These are phyloP conservation scores for Tricholoma hemisulphureum DNA, from an alignment of 768 basidiomycete genomes.

Conservation along the genomic window DNA sequence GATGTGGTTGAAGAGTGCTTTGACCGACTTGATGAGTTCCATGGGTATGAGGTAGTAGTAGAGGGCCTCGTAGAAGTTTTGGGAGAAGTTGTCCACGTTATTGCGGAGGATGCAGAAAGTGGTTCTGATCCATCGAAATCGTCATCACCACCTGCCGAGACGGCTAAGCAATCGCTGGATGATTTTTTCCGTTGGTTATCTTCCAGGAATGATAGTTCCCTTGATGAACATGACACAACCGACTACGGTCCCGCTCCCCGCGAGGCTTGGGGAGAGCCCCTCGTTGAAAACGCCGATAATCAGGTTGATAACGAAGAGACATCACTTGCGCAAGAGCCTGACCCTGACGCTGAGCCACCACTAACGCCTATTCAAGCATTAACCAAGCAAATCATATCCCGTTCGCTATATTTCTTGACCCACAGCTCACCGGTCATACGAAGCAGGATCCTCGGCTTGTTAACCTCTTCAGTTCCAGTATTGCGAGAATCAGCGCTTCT, in stretches of 20 bases:
- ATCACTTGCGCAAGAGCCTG: slow-evolving; percentile 23
- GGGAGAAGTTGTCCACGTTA: slow-evolving; percentile 77
- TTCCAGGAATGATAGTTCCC: slow-evolving; percentile 38
- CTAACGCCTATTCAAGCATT: slow-evolving; percentile 72
- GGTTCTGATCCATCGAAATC: slow-evolving; percentile 15
- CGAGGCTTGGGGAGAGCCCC: slow-evolving; percentile 50
- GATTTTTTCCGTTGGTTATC: slow-evolving; percentile 67
- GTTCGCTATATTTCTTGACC: slow-evolving; percentile 87
- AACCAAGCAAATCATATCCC: slow-evolving; percentile 81
- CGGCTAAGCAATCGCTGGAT: slow-evolving; percentile 35
- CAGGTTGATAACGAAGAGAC: slow-evolving; percentile 13
- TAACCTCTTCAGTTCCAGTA: slow-evolving; percentile 73
- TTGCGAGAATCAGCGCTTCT: slow-evolving; percentile 72
- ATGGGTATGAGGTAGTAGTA: slow-evolving; percentile 85
- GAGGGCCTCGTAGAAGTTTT: slow-evolving; percentile 88
- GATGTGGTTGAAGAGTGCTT: slow-evolving; percentile 98
- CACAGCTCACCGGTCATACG: slow-evolving; percentile 87
- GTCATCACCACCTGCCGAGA: neutral
- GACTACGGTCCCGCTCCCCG: slow-evolving; percentile 63
- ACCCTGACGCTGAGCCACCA: slow-evolving; percentile 47
- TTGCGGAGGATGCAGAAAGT: slow-evolving; percentile 53
- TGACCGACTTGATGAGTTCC: slow-evolving; percentile 92
- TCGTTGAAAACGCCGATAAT: slow-evolving; percentile 13
- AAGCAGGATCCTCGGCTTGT: slow-evolving; percentile 72
- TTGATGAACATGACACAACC: slow-evolving; percentile 37